Evolutionary conservation across 2,329 filamentous ascomycete genomes (phyloP).

Genomic region (Nannizziopsis barbatae): DNA sequence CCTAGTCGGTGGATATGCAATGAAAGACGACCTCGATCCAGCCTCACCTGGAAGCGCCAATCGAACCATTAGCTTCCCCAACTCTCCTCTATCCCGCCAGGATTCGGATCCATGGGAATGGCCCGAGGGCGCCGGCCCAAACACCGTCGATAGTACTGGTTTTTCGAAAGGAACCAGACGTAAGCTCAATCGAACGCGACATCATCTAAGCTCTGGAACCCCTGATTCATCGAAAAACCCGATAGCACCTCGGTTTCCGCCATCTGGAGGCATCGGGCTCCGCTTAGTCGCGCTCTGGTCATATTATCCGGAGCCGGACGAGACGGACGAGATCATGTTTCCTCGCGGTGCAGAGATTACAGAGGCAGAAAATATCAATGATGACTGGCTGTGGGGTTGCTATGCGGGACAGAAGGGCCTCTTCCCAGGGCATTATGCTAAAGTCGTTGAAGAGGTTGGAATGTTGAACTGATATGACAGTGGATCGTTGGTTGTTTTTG

Average conservation of each 20-base stretch:
- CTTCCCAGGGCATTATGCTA: constrained; percentile 70
- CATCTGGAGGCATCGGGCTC: constrained; percentile 61
- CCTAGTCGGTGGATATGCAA: constrained; percentile 62
- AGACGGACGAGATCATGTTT: constrained; percentile 65
- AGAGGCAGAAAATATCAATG: constrained; percentile 78
- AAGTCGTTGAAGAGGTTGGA: constrained; percentile 34
- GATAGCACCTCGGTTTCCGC: constrained; percentile 46
- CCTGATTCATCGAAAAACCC: constrained; percentile 3
- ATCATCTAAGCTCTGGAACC: neutral
- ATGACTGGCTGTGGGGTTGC: constrained; percentile 78
- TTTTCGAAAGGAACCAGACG: constrained; percentile 12
- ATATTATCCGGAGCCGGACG: constrained; percentile 55
- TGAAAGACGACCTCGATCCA: constrained; percentile 48
- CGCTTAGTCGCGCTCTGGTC: constrained; percentile 58
- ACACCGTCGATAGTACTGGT: constrained; percentile 4
- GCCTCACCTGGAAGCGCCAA: constrained; percentile 11
- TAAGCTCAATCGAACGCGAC: constrained; percentile 14
- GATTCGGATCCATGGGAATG: constrained; percentile 32
- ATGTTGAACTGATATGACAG: constrained; percentile 1
- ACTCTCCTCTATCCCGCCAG: constrained; percentile 20
- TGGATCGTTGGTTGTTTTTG: neutral
- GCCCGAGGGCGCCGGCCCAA: constrained; percentile 29
- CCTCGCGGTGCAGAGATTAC: constrained; percentile 70
- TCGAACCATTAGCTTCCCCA: constrained; percentile 19
- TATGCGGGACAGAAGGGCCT: constrained; percentile 72